These are phyloP conservation scores for Penicillium lividum DNA, from an alignment of 495 filamentous ascomycete species.

Conservation along the genomic window DNA sequence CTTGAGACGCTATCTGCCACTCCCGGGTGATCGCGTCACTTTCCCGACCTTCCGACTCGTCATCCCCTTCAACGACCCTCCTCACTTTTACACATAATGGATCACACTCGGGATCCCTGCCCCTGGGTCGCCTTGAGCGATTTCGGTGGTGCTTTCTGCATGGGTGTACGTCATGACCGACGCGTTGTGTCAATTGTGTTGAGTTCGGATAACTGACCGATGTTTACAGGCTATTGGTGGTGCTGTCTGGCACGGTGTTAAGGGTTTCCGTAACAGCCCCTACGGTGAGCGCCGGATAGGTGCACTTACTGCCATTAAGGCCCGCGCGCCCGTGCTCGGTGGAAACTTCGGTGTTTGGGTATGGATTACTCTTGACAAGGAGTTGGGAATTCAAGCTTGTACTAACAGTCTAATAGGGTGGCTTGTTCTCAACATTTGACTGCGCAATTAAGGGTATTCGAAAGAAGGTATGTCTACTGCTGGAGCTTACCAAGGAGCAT, in stretches of 20 bases:
- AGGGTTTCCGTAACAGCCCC: constrained; percentile 86
- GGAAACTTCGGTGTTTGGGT: constrained; percentile 96
- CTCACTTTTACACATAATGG: constrained; percentile 57
- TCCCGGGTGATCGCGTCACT: constrained; percentile 1
- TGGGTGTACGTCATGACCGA: constrained; percentile 73
- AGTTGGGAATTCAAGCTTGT: background rate
- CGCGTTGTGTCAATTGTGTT: constrained; percentile 4
- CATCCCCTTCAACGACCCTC: constrained; percentile 12
- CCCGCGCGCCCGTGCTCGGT: constrained; percentile 89
- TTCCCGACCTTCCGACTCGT: constrained; percentile 5
- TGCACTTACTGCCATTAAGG: constrained; percentile 95
- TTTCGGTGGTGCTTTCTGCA: constrained; percentile 95
- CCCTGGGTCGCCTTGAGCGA: constrained; percentile 96
- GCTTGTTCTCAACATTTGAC: constrained; percentile 90
- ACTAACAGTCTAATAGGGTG: constrained; percentile 52
- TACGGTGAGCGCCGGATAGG: constrained; percentile 96
- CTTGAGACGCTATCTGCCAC: background rate
- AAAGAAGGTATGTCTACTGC: constrained; percentile 69
- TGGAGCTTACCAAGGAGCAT: background rate
- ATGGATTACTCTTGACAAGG: background rate
- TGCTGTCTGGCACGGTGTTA: constrained; percentile 96
- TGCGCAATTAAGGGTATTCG: constrained; percentile 95
- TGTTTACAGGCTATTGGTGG: constrained; percentile 67
- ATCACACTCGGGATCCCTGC: constrained; percentile 94
- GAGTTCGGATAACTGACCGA: constrained; percentile 13